Conservation (phyloP, 2,329 filamentous ascomycete species). For the Volutella citrinella region DNA sequence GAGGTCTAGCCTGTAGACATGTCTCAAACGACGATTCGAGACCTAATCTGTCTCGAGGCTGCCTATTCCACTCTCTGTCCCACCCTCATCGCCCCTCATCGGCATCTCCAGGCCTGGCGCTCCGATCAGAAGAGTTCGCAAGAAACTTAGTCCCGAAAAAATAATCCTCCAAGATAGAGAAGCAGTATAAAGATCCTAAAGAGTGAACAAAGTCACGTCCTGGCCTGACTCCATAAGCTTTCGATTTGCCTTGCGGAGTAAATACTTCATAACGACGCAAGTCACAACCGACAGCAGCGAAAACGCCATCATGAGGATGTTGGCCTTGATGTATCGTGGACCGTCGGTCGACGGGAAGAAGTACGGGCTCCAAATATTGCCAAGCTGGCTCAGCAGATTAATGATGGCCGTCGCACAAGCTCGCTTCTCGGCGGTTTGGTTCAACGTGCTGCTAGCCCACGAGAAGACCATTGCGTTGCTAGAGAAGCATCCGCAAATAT, state of each 20-base stretch:
- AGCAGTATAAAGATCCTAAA: too few relatives aligned
- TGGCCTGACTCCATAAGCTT: slow-evolving; percentile 1
- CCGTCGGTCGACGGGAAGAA: slow-evolving; percentile 18
- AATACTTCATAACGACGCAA: slow-evolving; percentile 2
- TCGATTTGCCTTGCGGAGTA: slow-evolving; percentile 7
- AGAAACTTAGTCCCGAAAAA: too few relatives aligned
- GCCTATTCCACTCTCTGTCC: too few relatives aligned
- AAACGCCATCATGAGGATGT: slow-evolving; percentile 5
- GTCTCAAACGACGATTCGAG: too few relatives aligned
- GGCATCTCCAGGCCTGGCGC: too few relatives aligned
- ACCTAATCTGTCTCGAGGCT: too few relatives aligned
- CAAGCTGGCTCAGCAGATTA: slow-evolving; percentile 19
- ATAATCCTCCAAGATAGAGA: too few relatives aligned
- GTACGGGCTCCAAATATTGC: slow-evolving; percentile 26
- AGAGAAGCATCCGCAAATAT: slow-evolving; percentile 16
- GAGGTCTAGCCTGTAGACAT: too few relatives aligned
- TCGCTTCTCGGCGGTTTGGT: slow-evolving; percentile 22
- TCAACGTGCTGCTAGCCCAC: slow-evolving; percentile 17
- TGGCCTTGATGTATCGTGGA: slow-evolving; percentile 4
- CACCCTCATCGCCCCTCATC: too few relatives aligned
- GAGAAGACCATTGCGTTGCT: slow-evolving; percentile 17
- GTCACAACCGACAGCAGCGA: slow-evolving; percentile 1
- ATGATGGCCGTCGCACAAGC: slow-evolving; percentile 22
- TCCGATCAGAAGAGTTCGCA: too few relatives aligned
- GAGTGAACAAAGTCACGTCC: slow-evolving; percentile 1